phyloP scores from a whole-genome alignment of 2,329 filamentous ascomycete species.

The Ascochyta viciae-villosae region DNA sequence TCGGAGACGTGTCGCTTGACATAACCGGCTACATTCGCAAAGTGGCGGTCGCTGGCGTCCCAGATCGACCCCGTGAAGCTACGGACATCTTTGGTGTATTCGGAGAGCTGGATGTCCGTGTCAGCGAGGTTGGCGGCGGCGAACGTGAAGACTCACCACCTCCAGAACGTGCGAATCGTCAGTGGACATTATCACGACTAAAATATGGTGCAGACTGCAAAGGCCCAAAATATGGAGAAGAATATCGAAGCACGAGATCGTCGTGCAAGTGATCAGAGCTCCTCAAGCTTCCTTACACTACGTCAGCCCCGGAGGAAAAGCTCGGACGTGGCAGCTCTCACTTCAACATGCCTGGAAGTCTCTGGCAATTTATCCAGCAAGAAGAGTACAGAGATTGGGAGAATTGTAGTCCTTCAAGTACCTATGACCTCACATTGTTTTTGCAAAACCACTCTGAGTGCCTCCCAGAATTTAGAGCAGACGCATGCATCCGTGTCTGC shows the following conservation, averaged over 20 bases:
- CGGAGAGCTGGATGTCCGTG: constrained; percentile 56
- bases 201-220: background rate
- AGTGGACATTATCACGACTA: constrained; percentile 68
- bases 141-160: constrained; percentile 63
- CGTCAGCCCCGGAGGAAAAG: background rate
- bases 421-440: too few relatives aligned
- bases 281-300: constrained; percentile 1
- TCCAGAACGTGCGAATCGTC: constrained; percentile 82
- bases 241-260: background rate
- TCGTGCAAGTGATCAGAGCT: constrained; percentile 2
- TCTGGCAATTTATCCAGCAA: too few relatives aligned
- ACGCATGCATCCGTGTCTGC: too few relatives aligned
- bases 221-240: background rate
- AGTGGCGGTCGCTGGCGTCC: constrained; percentile 79
- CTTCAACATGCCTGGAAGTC: too few relatives aligned
- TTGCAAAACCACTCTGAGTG: too few relatives aligned
- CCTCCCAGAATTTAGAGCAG: too few relatives aligned
- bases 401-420: too few relatives aligned
- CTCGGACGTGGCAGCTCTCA: too few relatives aligned
- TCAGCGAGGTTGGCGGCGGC: constrained; percentile 23
- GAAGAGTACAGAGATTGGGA: too few relatives aligned
- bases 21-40: constrained; percentile 75
- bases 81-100: constrained; percentile 70
- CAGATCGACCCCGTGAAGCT: constrained; percentile 76
- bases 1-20: constrained; percentile 73